Percentiles rank a stretch among this genome's conserved stretches.
Conservation (phyloP, 768 basidiomycete genomes). For the Amanita polypyramis region DNA sequence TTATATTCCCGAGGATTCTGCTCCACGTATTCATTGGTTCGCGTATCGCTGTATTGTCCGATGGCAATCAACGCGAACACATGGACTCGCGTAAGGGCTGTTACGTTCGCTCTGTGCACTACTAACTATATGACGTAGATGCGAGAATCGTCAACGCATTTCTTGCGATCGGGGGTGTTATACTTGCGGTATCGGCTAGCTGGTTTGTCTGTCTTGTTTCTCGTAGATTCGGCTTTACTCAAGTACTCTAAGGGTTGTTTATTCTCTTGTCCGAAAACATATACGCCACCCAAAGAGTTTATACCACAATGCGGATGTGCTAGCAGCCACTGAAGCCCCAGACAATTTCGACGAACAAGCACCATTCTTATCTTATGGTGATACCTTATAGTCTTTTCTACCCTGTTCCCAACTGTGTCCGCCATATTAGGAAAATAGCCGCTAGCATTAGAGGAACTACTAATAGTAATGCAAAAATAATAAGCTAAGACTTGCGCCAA, state of each 20-base stretch:
- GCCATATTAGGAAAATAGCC: slow-evolving; percentile 10
- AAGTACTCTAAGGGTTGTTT: slow-evolving; percentile 43
- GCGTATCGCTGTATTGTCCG: slow-evolving; percentile 61
- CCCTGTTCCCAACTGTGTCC: not conserved
- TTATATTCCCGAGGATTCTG: slow-evolving; percentile 59
- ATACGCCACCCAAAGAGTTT: slow-evolving; percentile 43
- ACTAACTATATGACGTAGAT: slow-evolving; percentile 22
- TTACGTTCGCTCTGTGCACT: not conserved
- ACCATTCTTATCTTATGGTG: slow-evolving; percentile 34
- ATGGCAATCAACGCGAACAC: slow-evolving; percentile 58
- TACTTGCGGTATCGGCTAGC: slow-evolving; percentile 49
- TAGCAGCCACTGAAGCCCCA: slow-evolving; percentile 49
- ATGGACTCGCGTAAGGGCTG: slow-evolving; percentile 59
- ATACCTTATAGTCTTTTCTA: slow-evolving; percentile 4
- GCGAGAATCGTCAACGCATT: slow-evolving; percentile 57
- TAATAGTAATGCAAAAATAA: slow-evolving; percentile 92
- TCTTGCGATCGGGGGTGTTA: slow-evolving; percentile 48
- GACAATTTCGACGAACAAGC: slow-evolving; percentile 53
- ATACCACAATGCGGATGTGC: slow-evolving; percentile 37
- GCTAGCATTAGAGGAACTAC: slow-evolving; percentile 11
- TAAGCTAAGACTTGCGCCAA: slow-evolving; percentile 85
- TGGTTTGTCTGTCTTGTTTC: slow-evolving; percentile 35
- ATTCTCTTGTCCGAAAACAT: slow-evolving; percentile 50
- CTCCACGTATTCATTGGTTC: slow-evolving; percentile 75
- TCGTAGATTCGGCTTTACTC: not conserved